These are phyloP conservation scores for Drechslerella stenobrocha DNA, from an alignment of 2,329 filamentous ascomycete species.

Conservation along the genomic window DNA sequence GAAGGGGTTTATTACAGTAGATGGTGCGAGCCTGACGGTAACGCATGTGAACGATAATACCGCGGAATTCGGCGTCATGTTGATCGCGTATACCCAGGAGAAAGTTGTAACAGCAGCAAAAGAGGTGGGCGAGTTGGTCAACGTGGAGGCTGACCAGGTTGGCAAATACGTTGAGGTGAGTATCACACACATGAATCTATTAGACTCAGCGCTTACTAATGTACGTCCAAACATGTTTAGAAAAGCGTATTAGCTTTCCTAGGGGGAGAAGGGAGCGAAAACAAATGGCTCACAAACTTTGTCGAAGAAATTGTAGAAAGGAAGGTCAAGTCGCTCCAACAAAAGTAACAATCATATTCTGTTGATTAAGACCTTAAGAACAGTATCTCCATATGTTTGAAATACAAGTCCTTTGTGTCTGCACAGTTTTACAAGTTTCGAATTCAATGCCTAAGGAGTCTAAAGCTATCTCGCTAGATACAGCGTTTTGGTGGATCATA, in stretches of 20 bases:
- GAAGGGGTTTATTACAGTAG: conserved; percentile 93
- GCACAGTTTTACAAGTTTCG: too few relatives aligned
- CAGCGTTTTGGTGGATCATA: too few relatives aligned
- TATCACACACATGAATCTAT: too few relatives aligned
- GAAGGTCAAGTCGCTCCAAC: conserved; percentile 55
- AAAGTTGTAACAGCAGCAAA: conserved; percentile 82
- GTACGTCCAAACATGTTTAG: conserved; percentile 14
- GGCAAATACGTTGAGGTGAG: conserved; percentile 62
- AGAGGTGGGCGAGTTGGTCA: conserved; percentile 76
- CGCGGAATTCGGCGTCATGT: conserved; percentile 90
- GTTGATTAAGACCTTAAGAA: too few relatives aligned
- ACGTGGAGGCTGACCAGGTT: conserved; percentile 89
- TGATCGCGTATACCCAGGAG: conserved; percentile 95
- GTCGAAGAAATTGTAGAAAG: conserved; percentile 75
- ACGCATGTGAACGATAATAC: conserved; percentile 78
- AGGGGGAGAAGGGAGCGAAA: conserved; percentile 59
- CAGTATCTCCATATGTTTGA: too few relatives aligned
- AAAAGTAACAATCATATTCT: not conserved
- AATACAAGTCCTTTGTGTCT: too few relatives aligned
- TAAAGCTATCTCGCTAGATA: too few relatives aligned
- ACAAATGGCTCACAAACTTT: conserved; percentile 70
- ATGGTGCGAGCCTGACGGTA: conserved; percentile 91
- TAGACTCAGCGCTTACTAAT: conserved; percentile 6
- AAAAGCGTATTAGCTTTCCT: conserved; percentile 50
- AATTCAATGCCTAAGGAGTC: too few relatives aligned